phyloP scores from a whole-genome alignment of 129 eudicot species.

The Apium graveolens region DNA sequence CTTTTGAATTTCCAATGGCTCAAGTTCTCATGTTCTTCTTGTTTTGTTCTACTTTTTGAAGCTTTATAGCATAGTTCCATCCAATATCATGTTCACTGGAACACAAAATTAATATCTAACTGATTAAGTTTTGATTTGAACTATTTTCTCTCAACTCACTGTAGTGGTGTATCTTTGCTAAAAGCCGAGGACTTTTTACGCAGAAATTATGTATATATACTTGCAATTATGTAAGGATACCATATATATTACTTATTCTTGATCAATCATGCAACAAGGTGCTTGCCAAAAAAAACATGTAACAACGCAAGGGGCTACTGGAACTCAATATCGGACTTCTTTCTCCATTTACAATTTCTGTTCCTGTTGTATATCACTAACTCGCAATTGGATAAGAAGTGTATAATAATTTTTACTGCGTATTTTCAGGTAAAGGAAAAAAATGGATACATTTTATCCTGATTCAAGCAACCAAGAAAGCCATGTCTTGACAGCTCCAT shows the following conservation, averaged over 20 bases:
- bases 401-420: conserved; percentile 2
- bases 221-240: neutral
- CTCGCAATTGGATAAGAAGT: neutral
- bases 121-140: no score
- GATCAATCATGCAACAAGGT: neutral
- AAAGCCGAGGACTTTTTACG: no score
- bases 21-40: neutral
- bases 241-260: neutral
- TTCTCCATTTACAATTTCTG: neutral
- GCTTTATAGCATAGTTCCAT: neutral
- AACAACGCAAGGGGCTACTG: neutral
- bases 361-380: neutral
- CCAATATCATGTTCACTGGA: neutral
- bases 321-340: neutral
- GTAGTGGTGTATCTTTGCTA: neutral
- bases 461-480: conserved; percentile 58
- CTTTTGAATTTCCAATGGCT: neutral
- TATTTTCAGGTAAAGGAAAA: conserved; percentile 8
- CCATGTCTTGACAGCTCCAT: conserved; percentile 43
- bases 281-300: no score
- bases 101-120: neutral
- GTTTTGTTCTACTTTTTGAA: neutral
- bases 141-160: neutral
- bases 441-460: conserved; percentile 74
- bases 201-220: neutral